A percentile compares a stretch with the other conserved stretches of the same genome.
phyloP scores from a whole-genome alignment of 2,329 filamentous ascomycete genomes.

The Neoarthrinium moseri region DNA sequence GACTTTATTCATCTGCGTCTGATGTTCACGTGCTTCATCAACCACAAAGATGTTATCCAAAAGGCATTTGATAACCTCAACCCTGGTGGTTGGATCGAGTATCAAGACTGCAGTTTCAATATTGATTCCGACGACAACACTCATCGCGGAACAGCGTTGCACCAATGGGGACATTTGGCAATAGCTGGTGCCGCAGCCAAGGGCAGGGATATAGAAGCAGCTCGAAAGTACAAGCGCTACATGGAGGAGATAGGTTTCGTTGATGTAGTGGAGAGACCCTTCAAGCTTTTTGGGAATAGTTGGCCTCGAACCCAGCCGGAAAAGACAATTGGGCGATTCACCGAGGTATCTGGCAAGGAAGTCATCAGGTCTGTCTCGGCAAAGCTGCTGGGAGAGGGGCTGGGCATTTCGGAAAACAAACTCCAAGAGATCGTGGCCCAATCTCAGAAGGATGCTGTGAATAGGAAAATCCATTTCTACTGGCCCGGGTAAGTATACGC shows the following conservation, averaged over 20 bases:
- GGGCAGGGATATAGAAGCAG: conserved; percentile 4
- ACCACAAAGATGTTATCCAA: background rate
- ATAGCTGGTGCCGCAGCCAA: conserved; percentile 4
- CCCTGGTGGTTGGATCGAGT: conserved; percentile 11
- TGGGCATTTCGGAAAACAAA: background rate
- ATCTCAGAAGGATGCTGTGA: background rate
- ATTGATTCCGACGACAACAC: conserved; percentile 6
- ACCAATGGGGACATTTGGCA: conserved; percentile 1
- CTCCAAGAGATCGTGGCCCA: conserved; percentile 6
- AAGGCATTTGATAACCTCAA: conserved; percentile 3
- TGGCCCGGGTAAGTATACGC: conserved; percentile 10
- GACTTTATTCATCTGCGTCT: conserved; percentile 2
- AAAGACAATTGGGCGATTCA: background rate
- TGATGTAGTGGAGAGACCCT: conserved; percentile 1
- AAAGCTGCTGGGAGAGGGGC: background rate
- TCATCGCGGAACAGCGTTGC: conserved; percentile 4
- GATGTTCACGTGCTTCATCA: conserved; percentile 10
- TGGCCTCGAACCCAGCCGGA: background rate
- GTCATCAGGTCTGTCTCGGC: background rate
- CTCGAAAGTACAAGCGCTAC: conserved; percentile 9
- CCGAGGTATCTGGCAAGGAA: background rate
- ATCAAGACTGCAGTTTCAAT: conserved; percentile 4
- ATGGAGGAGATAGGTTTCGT: conserved; percentile 5
- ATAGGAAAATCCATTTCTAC: background rate
- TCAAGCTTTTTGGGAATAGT: conserved; percentile 3